Conservation (phyloP, 345 rosid genomes). For the Lumnitzera racemosa region DNA sequence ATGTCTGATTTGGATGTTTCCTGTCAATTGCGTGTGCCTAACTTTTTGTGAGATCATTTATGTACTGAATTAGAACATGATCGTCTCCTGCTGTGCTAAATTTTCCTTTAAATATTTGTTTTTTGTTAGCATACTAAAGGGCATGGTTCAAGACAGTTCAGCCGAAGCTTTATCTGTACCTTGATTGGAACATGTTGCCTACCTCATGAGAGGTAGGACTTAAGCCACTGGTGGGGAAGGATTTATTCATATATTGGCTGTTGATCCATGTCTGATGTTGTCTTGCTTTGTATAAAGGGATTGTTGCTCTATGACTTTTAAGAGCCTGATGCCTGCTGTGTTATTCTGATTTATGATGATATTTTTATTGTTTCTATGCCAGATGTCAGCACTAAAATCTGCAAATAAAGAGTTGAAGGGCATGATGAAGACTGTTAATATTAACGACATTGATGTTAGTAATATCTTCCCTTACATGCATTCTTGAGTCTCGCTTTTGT, state of each 20-base stretch:
- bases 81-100: neutral
- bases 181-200: conserved; percentile 43
- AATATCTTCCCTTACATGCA: conserved; percentile 5
- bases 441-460: conserved; percentile 75
- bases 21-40: neutral
- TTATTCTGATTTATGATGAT: neutral
- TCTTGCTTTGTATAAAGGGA: neutral
- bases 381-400: conserved; percentile 82
- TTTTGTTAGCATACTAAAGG: conserved; percentile 31
- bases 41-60: neutral
- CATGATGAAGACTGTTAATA: conserved; percentile 90
- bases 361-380: conserved; percentile 17
- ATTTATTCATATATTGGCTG: neutral
- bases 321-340: neutral
- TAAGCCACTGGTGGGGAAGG: conserved; percentile 1
- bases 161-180: conserved; percentile 26
- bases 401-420: conserved; percentile 92
- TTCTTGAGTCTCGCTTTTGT: neutral
- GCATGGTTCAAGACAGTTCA: conserved; percentile 29
- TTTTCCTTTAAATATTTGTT: conserved; percentile 21
- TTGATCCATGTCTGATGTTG: neutral
- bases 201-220: conserved; percentile 40
- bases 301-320: conserved; percentile 2
- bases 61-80: neutral
- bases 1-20: no score